phyloP scores from a whole-genome alignment of 495 filamentous ascomycete species.

The Parathielavia appendiculata region DNA sequence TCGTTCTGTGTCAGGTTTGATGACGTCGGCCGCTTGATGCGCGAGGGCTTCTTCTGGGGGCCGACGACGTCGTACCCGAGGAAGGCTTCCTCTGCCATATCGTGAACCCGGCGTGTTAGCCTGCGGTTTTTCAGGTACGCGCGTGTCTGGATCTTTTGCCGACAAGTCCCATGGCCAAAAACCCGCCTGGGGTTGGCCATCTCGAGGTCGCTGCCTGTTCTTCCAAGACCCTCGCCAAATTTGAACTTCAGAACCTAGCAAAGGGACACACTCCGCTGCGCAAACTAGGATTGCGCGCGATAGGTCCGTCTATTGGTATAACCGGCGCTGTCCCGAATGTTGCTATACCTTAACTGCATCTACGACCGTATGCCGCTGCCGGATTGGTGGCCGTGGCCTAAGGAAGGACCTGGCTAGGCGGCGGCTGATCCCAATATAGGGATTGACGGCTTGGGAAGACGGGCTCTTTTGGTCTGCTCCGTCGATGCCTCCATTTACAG shows the following conservation, averaged over 20 bases:
- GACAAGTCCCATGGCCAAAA: not conserved
- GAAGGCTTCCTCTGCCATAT: not conserved
- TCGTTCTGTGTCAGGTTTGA: not conserved
- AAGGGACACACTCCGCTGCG: not conserved
- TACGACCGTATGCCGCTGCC: not conserved
- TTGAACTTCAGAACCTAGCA: no score
- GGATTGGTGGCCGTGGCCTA: constrained; percentile 10
- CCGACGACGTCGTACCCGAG: not conserved
- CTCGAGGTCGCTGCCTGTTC: no score
- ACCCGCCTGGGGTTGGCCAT: no score
- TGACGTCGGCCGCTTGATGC: constrained; percentile 1
- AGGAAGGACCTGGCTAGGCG: not conserved
- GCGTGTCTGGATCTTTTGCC: not conserved
- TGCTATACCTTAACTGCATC: no score
- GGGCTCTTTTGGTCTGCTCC: no score
- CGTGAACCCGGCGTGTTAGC: not conserved
- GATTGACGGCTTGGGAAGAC: no score
- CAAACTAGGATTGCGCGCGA: not conserved
- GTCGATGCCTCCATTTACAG: no score
- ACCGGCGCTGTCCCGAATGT: no score
- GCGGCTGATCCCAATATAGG: no score
- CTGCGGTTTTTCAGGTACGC: not conserved
- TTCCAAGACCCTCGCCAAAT: no score
- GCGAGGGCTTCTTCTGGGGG: constrained; percentile 8
- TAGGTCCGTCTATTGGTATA: not conserved